Base-by-base conservation (phyloP, 2,329 filamentous ascomycete species). In the Dactylonectria estremocensis region DNA sequence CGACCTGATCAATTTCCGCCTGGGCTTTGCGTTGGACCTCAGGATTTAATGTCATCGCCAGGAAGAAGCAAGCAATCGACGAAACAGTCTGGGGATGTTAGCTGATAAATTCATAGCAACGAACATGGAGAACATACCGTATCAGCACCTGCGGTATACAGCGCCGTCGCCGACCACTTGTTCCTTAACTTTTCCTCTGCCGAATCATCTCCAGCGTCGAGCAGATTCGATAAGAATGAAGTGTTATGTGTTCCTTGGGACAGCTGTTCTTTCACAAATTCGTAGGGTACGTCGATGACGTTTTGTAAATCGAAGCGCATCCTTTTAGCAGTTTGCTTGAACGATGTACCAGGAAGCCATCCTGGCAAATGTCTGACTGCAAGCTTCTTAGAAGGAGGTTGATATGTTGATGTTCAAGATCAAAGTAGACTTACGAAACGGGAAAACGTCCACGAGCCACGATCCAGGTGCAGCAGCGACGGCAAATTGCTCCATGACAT, bases 61-160 rank as follows among this genome's bases (percentile, higher is more conserved):
- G 13, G 54, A 74, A 67, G 43, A 74, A 74, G 8, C 65, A 40
- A 5, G 63, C 28, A 13, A 74, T 55, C 4, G 71, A 53, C 0
- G 71, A 74, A 1, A 74, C 71, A 2, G 68, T 74, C 71, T 70
- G 3, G 1, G 9, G 0, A 22, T 5, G 24, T 61, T 22, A 68
- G 46, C 16, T 13, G 5, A 10, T 18, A 31, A 14, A 46, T 2
- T 0, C 7, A 5, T 5, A 7, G 5, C 6, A 2, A 5, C 14
- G 6, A 20, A 3, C 1, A 20, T 16, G 22, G 2, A n/a, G 35
- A 22, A 49, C 54, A 33, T 45, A 74, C 72, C 5, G 71, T 75
- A 28, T 75, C 72, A 4, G 73, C 71, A 2, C 73, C 71, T 0
- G 63, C 71, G 5, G 63, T 66, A 18, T 74, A 74, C 1, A 74